Evolutionary conservation across 306 rosid genomes (phyloP), one percentile per base, ranked within the genome.

Genomic region (Bauhinia variegata): DNA sequence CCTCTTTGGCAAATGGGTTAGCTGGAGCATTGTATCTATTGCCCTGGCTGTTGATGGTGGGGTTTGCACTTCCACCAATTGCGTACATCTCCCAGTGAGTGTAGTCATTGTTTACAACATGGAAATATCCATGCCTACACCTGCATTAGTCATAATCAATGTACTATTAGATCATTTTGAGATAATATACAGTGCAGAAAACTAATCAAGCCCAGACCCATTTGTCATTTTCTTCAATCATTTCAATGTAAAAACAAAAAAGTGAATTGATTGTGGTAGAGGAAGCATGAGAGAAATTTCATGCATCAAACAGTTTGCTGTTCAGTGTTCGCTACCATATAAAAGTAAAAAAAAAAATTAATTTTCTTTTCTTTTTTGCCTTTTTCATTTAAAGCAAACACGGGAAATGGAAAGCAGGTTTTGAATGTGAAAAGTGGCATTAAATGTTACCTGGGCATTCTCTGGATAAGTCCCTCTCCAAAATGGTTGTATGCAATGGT

Each of bases 41-140:
- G 42, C 98, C 98, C 85, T 93, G 98, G 83, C 98, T 93, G 79
- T 93, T 93, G 81, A 93, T 93, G 68, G 98, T 93, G 67, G 98
- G 98, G 34, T 67, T 30, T 49, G 86, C 98, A 83, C 98, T 93
- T 53, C 98, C 98, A 66, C 98, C 98, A 70, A 93, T 93, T 52
- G 98, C 98, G 63, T 93, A 93, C 98, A 93, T 93, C 70, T 93
- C 98, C 98, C 98, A 92, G 69, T 92, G 98, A 60, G 98, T 92
- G 80, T 92, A 92, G 79, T 92, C 98, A 63, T 92, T 92, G 93
- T 92, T 92, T 89, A 92, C 98, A 71, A 92, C 98, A 68, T 92
- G 98, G 77, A 93, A 93, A 69, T 93, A 93, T 39, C 98, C 98
- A 16, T 93, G 98, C 62, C 98, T 79, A 74, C 98, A 93, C 80